Conservation (phyloP, 805 yeast genomes). For the Saccharomycopsis sp. region DNA sequence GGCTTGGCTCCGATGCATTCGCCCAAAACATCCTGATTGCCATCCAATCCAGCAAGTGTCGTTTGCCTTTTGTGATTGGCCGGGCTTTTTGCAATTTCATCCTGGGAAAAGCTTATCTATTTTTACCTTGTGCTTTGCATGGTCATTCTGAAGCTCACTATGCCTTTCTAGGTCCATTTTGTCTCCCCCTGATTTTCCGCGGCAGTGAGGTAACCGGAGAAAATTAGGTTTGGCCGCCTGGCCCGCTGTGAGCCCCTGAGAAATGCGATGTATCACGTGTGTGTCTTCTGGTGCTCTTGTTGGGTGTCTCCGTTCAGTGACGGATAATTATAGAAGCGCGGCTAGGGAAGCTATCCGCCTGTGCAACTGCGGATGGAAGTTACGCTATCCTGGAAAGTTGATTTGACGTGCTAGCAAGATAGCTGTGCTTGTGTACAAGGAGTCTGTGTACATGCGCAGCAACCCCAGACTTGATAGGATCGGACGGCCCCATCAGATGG, state of each 20-base stretch:
- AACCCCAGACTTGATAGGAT: no score
- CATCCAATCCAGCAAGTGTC: neutral
- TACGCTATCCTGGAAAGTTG: no score
- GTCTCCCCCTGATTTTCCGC: neutral
- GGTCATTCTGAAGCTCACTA: neutral
- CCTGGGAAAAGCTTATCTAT: neutral
- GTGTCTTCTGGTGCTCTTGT: no score
- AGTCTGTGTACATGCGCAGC: no score
- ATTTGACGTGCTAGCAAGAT: no score
- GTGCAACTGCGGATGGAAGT: no score
- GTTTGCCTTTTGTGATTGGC: neutral
- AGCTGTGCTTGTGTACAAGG: no score
- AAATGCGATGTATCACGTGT: no score
- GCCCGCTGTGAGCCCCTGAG: neutral
- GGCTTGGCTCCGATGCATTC: neutral
- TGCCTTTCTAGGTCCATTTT: neutral
- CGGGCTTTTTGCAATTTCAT: neutral
- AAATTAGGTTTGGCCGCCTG: neutral
- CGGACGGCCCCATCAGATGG: no score
- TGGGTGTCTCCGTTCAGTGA: no score
- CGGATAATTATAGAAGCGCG: no score
- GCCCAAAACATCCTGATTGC: neutral
- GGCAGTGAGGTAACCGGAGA: neutral
- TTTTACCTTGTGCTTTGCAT: neutral
- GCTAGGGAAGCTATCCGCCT: no score